phyloP scores from a whole-genome alignment of 148 eudicot genomes.

The Chenopodium suecicum region DNA sequence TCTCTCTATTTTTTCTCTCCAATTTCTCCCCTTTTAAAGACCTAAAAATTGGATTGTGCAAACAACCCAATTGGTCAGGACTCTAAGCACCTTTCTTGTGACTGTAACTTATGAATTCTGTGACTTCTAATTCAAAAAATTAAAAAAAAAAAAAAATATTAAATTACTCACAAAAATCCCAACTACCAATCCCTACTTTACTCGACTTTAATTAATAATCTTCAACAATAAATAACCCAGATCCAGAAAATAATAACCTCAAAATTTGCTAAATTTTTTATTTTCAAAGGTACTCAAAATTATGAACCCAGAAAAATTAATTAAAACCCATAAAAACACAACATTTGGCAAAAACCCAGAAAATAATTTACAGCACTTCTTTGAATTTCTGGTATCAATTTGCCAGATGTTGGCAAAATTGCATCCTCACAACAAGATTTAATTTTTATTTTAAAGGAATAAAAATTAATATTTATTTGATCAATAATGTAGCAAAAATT shows the following conservation, averaged over 20 bases:
- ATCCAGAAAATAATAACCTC: conserved; percentile 14
- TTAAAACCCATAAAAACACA: conserved; percentile 22
- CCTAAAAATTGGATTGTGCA: conserved; percentile 11
- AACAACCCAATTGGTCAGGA: conserved; percentile 14
- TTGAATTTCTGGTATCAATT: conserved; percentile 4
- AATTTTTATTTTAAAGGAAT: conserved; percentile 1
- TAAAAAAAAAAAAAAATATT: background rate
- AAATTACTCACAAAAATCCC: conserved; percentile 9
- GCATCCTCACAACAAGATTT: conserved; percentile 20
- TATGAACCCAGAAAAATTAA: background rate
- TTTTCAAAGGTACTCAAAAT: background rate
- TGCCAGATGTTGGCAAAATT: conserved; percentile 32
- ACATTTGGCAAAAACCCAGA: conserved; percentile 36
- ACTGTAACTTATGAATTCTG: conserved; percentile 32
- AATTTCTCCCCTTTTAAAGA: conserved; percentile 18
- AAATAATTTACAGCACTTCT: background rate
- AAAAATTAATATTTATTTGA: background rate
- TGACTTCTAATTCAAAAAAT: conserved; percentile 15
- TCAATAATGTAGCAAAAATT: background rate
- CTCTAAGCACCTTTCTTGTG: conserved; percentile 41
- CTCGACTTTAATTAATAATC: background rate
- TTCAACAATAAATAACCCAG: conserved; percentile 8
- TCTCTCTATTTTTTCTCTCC: background rate
- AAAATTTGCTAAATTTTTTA: background rate
- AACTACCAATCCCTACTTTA: conserved; percentile 14